Conservation (phyloP, 1,139 yeast genomes). For the Candida glucosophila region DNA sequence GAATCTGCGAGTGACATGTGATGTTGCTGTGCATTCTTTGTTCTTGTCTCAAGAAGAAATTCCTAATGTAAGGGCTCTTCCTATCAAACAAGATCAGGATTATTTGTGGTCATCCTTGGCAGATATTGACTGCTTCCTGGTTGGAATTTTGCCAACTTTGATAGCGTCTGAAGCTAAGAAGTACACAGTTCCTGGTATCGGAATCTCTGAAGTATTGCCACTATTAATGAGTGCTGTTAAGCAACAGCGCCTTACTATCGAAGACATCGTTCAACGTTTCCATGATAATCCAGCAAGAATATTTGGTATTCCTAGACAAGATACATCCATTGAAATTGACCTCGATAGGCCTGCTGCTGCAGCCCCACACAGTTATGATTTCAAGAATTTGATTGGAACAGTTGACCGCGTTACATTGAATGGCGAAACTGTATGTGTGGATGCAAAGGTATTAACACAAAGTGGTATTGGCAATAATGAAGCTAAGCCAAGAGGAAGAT, state of each 20-base stretch:
- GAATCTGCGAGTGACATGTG: conserved; percentile 80
- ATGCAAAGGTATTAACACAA: conserved; percentile 58
- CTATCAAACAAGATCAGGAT: conserved; percentile 70
- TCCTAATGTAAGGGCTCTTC: too few species aligned
- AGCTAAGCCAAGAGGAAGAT: conserved; percentile 32
- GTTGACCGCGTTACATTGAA: conserved; percentile 82
- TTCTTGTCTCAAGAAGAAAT: conserved; percentile 68
- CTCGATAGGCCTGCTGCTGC: conserved; percentile 46
- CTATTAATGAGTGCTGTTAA: conserved; percentile 74
- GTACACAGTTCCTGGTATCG: conserved; percentile 60
- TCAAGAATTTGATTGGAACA: conserved; percentile 64
- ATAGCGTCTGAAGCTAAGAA: conserved; percentile 60
- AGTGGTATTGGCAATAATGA: conserved; percentile 57
- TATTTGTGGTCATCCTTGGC: conserved; percentile 74
- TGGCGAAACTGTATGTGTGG: conserved; percentile 74
- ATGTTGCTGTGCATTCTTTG: conserved; percentile 74
- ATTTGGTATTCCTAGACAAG: conserved; percentile 78
- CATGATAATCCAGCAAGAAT: conserved; percentile 78
- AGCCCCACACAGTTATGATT: too few species aligned
- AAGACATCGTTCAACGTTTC: conserved; percentile 64
- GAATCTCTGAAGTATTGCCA: conserved; percentile 75
- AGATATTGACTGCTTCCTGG: conserved; percentile 76
- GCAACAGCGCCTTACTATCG: conserved; percentile 62
- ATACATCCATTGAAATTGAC: conserved; percentile 72
- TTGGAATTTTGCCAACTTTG: conserved; percentile 72